Evolutionary conservation across 192 early-diverging fungal species (phyloP).

Genomic region (Umbelopsis sp.): DNA sequence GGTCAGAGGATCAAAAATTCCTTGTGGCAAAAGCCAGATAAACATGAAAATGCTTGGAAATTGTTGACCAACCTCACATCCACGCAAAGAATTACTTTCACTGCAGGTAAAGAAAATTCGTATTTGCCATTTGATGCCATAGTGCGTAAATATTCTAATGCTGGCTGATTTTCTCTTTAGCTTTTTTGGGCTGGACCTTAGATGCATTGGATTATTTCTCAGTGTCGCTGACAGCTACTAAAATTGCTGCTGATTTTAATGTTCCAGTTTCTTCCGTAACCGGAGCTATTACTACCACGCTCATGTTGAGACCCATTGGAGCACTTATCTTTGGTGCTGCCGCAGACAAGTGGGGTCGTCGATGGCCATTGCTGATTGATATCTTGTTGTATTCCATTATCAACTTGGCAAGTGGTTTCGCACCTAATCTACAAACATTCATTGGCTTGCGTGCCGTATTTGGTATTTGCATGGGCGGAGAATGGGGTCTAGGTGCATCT

Average conservation of each 20-base stretch:
- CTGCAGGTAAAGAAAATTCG: conserved; percentile 26
- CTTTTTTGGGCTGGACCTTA: conserved; percentile 74
- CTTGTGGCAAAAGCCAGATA: conserved; percentile 32
- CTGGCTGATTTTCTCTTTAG: conserved; percentile 6
- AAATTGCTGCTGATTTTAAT: conserved; percentile 59
- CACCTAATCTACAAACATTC: conserved; percentile 62
- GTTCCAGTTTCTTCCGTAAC: conserved; percentile 59
- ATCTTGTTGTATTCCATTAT: conserved; percentile 62
- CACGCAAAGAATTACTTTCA: conserved; percentile 31
- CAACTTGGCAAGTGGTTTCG: conserved; percentile 68
- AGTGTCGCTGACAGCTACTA: conserved; percentile 56
- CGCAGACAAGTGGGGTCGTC: conserved; percentile 70
- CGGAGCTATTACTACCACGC: conserved; percentile 64
- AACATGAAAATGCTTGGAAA: conserved; percentile 29
- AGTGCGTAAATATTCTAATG: no score
- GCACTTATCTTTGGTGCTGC: conserved; percentile 72
- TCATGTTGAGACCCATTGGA: conserved; percentile 73
- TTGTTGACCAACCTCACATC: conserved; percentile 29
- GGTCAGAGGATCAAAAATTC: conserved; percentile 13
- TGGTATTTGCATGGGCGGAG: conserved; percentile 74
- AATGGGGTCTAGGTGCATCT: conserved; percentile 74
- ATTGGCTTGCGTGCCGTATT: conserved; percentile 61
- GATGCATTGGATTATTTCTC: conserved; percentile 76
- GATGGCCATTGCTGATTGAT: conserved; percentile 69
- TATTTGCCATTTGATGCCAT: background rate